phyloP scores from a whole-genome alignment of 1,139 yeast genomes.

The Yamadazyma oceani region DNA sequence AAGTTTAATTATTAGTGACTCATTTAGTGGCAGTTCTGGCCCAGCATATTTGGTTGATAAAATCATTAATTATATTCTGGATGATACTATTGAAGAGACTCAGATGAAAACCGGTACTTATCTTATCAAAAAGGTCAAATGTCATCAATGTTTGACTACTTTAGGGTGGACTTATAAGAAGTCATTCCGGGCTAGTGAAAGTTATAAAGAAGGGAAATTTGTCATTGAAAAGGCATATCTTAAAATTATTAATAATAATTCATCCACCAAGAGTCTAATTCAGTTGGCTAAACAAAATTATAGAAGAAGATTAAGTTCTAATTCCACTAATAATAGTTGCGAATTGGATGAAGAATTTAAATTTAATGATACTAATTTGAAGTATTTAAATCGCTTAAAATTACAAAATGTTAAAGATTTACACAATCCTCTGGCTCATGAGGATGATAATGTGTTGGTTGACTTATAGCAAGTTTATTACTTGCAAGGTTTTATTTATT shows the following conservation, averaged over 20 bases:
- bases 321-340: constrained; percentile 14
- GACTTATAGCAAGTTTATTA: too few species aligned
- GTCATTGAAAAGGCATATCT: constrained; percentile 58
- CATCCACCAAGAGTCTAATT: constrained; percentile 26
- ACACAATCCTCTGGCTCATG: constrained; percentile 7
- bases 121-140: constrained; percentile 59
- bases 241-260: constrained; percentile 25
- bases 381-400: constrained; percentile 17
- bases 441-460: constrained; percentile 16
- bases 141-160: constrained; percentile 61
- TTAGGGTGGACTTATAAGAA: constrained; percentile 81
- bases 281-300: constrained; percentile 31
- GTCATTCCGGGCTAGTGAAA: constrained; percentile 54
- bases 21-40: constrained; percentile 53
- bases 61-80: constrained; percentile 43
- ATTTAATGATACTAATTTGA: constrained; percentile 12
- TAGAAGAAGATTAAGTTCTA: constrained; percentile 25
- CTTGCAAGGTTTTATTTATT: background rate
- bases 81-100: constrained; percentile 33
- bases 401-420: constrained; percentile 16
- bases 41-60: constrained; percentile 53
- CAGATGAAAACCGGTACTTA: constrained; percentile 73
- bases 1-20: constrained; percentile 46
- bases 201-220: constrained; percentile 76
- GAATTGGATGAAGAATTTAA: constrained; percentile 18